These are phyloP conservation scores for Akanthomyces lecanii DNA, from an alignment of 2,329 filamentous ascomycete species.

Conservation along the genomic window DNA sequence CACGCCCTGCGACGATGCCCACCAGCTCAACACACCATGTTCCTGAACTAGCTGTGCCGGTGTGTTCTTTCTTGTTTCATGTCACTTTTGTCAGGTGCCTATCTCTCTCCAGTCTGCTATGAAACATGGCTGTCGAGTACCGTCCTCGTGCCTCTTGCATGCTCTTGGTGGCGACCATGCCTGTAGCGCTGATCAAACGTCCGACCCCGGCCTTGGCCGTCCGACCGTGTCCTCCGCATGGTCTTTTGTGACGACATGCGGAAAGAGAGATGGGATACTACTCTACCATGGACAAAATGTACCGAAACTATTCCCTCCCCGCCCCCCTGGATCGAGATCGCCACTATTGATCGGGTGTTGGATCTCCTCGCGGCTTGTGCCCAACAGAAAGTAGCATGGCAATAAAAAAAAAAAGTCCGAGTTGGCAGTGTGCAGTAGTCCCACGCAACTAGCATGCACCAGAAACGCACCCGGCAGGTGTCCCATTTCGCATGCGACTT, in stretches of 20 bases:
- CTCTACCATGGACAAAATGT: background rate
- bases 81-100: background rate
- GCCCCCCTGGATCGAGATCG: background rate
- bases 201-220: background rate
- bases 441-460: background rate
- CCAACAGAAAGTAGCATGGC: background rate
- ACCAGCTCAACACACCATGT: background rate
- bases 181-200: background rate
- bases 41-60: background rate
- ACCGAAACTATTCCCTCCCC: background rate
- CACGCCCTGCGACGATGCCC: background rate
- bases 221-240: background rate
- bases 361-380: background rate
- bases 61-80: background rate
- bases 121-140: background rate
- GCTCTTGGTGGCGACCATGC: background rate
- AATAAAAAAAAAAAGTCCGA: background rate
- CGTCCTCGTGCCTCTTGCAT: background rate
- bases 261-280: background rate
- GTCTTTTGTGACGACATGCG: background rate
- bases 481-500: background rate
- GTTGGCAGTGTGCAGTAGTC: background rate
- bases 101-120: background rate
- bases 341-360: background rate
- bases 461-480: background rate